Conservation (phyloP, 148 eudicot genomes). For the Salicornia ramosissima region DNA sequence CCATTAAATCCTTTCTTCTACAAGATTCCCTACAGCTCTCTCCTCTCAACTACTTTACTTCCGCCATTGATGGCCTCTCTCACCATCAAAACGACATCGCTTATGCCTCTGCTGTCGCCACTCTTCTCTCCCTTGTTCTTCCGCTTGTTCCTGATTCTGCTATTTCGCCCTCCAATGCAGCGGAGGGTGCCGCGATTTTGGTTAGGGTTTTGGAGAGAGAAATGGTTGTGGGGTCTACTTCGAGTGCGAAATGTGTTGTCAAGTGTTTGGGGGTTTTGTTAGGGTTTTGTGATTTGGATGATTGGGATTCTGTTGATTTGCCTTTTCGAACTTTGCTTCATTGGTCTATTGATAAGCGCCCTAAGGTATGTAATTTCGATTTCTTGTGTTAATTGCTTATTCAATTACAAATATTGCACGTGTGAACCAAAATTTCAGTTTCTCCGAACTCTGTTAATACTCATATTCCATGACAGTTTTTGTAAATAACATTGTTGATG, state of each 20-base stretch:
- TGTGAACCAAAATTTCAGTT: too few species aligned
- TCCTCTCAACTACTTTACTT: conserved; percentile 80
- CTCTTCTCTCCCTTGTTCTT: conserved; percentile 61
- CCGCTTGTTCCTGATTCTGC: conserved; percentile 40
- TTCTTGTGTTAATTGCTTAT: neutral
- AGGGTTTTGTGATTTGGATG: conserved; percentile 55
- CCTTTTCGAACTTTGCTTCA: conserved; percentile 50
- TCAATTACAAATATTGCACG: neutral
- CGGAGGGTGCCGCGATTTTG: conserved; percentile 48
- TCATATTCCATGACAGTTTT: too few species aligned
- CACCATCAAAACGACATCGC: conserved; percentile 32
- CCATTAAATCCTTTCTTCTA: conserved; percentile 57
- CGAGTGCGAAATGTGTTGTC: conserved; percentile 63
- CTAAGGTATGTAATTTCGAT: conserved; percentile 48
- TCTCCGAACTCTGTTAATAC: too few species aligned
- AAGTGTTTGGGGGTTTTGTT: conserved; percentile 81
- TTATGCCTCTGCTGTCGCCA: conserved; percentile 53
- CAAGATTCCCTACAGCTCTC: conserved; percentile 50
- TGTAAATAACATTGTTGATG: too few species aligned
- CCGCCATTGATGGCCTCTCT: conserved; percentile 49
- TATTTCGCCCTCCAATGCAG: conserved; percentile 34
- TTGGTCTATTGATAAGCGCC: conserved; percentile 72
- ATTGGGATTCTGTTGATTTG: conserved; percentile 53
- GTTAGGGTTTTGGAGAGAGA: conserved; percentile 34
- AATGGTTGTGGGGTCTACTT: conserved; percentile 28